Evolutionary conservation across 306 rosid species (phyloP), one percentile per base, ranked within the genome.

Genomic region (Ziziphus jujuba): DNA sequence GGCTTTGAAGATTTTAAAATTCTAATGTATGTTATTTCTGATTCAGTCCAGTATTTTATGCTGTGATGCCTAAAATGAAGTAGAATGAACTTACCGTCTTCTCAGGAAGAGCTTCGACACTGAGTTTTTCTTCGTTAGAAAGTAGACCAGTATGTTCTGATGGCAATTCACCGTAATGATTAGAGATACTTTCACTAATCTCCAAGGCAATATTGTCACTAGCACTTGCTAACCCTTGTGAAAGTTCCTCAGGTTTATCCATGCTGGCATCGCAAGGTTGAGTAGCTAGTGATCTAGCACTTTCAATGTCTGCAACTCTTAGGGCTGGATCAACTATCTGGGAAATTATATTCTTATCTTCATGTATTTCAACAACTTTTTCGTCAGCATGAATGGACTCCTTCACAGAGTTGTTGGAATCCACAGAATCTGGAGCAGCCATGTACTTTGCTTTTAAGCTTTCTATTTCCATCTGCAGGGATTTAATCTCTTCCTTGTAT

Each of bases 401-500:
- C 59, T 57, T 76, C 77, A 65, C 89, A 71, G 77, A 72, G 75
- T 69, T 49, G 56, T 67, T 65, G 24, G 75, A 53, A 56, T 75
- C 71, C 69, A 63, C 73, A 76, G 79, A 72, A 77, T 72, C 78
- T 5, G 75, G 77, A 78, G 80, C 67, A 64, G 58, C 75, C 20
- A 43, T 49, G 28, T 56, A 65, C 43, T 79, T 88, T 70, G 73
- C 80, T 74, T 80, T 88, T 65, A 93, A 80, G 66, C 11, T 68
- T 79, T 88, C 89, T 71, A 90, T 75, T 87, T 93, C 95, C 88
- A 73, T 63, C 77, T 62, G 81, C 81, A 90, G 86, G 65, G 77
- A 86, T 72, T 80, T 90, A 54, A 90, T 81, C 72, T 93, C 90
- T 81, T 93, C 96, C 87, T 87, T 85, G 76, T 88, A 88, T 59